Evolutionary conservation across 257 asterid species (phyloP).

Genomic region (Solanum pinnatisectum): DNA sequence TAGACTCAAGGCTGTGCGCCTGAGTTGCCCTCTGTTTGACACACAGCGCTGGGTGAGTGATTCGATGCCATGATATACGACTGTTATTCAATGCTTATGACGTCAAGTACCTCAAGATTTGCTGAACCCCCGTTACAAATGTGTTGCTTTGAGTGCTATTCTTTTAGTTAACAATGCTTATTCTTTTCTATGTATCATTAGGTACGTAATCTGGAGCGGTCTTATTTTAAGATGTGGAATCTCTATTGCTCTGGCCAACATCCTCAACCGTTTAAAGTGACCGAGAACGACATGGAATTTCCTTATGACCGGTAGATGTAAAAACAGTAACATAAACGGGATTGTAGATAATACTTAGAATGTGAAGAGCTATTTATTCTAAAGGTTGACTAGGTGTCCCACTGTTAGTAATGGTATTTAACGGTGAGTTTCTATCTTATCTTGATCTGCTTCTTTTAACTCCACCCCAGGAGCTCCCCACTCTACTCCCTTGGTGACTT

Average conservation of each 20-base stretch:
- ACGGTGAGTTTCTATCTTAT: neutral
- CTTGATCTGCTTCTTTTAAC: neutral
- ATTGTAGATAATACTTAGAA: constrained; percentile 38
- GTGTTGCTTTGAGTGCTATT: neutral
- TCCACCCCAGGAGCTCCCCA: neutral
- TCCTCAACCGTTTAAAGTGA: constrained; percentile 83
- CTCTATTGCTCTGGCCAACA: constrained; percentile 74
- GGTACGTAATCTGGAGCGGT: constrained; percentile 91
- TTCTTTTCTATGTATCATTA: constrained; percentile 8
- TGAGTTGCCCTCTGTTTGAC: constrained; percentile 85
- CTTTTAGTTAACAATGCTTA: neutral
- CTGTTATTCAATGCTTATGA: neutral
- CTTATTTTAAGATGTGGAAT: constrained; percentile 97
- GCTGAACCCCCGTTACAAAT: neutral
- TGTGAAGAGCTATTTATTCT: neutral
- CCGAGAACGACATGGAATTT: constrained; percentile 67
- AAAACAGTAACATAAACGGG: constrained; percentile 8
- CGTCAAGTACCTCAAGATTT: neutral
- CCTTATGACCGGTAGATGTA: constrained; percentile 40
- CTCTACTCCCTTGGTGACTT: neutral
- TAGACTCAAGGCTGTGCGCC: constrained; percentile 76
- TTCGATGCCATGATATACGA: neutral
- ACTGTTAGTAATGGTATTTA: neutral
- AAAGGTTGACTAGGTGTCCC: neutral
- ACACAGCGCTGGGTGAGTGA: constrained; percentile 84